Conservation (phyloP, 305 asterid genomes). For the Solanum aculeatissimum region DNA sequence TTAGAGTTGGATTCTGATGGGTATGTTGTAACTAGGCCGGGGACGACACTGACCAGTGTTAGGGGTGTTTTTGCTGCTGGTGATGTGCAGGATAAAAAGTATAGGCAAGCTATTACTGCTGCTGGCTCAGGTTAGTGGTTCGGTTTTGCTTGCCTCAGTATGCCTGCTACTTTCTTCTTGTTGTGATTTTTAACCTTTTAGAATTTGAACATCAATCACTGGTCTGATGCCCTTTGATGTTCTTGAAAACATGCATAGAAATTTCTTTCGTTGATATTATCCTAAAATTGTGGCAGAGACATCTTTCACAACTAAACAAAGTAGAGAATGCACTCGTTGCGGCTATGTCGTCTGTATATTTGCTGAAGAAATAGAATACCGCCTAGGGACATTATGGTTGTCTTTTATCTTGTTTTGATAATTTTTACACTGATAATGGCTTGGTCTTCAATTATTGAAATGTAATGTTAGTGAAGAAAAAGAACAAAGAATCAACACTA, state of each 20-base stretch:
- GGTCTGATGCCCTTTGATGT: background rate
- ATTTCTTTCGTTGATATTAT: background rate
- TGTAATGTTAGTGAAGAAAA: background rate
- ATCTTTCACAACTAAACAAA: background rate
- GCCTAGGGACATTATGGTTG: background rate
- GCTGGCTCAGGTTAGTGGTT: constrained; percentile 79
- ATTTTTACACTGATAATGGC: background rate
- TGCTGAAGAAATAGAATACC: background rate
- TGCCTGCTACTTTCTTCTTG: background rate
- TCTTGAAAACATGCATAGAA: background rate
- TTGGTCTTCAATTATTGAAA: background rate
- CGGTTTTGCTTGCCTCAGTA: background rate
- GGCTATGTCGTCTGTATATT: background rate
- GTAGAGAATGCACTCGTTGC: background rate
- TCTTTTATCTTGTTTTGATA: background rate
- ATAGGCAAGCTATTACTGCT: constrained; percentile 90
- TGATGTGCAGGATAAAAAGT: constrained; percentile 97
- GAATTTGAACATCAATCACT: background rate
- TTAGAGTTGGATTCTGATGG: constrained; percentile 77
- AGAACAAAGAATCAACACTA: background rate
- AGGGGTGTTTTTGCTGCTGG: constrained; percentile 95
- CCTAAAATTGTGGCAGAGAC: background rate
- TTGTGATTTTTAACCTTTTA: background rate
- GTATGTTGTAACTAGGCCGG: constrained; percentile 63
- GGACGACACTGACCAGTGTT: constrained; percentile 66